phyloP scores from a whole-genome alignment of 148 eudicot species.

The Amaranthus hypochondriacus region DNA sequence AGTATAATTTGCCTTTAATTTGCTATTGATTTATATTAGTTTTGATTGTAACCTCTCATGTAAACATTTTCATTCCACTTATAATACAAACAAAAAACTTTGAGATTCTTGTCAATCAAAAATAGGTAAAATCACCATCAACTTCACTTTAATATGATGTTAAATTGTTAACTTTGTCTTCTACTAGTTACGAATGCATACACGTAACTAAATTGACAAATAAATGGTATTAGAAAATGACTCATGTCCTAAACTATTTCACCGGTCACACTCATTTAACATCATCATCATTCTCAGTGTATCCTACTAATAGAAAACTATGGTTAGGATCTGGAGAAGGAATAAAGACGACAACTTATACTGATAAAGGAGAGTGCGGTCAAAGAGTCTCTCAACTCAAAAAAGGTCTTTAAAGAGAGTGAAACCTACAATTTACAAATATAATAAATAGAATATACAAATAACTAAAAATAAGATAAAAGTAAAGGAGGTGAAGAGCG shows the following conservation, averaged over 20 bases:
- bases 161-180: conserved; percentile 16
- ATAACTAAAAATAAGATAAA: too few species aligned
- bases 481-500: too few species aligned
- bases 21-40: neutral
- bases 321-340: too few species aligned
- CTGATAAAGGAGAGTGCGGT: too few species aligned
- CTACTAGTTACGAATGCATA: conserved; percentile 1
- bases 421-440: too few species aligned
- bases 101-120: neutral
- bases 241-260: conserved; percentile 12
- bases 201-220: conserved; percentile 17
- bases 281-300: too few species aligned
- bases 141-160: neutral
- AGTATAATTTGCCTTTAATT: neutral
- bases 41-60: neutral
- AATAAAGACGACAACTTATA: too few species aligned
- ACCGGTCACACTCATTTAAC: too few species aligned
- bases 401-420: too few species aligned
- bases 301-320: too few species aligned
- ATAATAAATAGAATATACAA: too few species aligned
- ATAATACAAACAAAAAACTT: conserved; percentile 11
- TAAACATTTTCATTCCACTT: neutral
- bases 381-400: too few species aligned
- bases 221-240: conserved; percentile 17
- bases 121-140: conserved; percentile 19